These are phyloP conservation scores for Colletotrichum lentis DNA, from an alignment of 2,329 filamentous ascomycete species.

Conservation along the genomic window DNA sequence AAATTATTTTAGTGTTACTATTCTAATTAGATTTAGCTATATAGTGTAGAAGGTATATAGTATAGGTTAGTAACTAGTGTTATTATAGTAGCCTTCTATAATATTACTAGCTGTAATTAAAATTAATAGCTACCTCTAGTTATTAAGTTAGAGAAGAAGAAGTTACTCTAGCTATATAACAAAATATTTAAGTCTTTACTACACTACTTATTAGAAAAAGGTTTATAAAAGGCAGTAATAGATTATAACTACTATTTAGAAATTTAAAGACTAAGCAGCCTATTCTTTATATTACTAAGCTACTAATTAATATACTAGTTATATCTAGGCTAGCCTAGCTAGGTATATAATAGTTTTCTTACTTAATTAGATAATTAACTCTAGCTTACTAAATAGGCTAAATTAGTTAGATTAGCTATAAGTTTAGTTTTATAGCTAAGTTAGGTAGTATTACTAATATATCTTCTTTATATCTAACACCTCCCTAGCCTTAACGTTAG, in stretches of 20 bases:
- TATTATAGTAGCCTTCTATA: no score
- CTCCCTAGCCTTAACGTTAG: no score
- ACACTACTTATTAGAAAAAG: no score
- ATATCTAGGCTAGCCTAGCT: constrained; percentile 2
- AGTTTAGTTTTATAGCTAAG: no score
- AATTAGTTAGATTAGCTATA: no score
- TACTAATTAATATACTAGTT: not conserved
- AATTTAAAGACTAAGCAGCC: not conserved
- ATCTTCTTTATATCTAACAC: no score
- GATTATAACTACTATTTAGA: not conserved
- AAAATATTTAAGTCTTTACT: no score
- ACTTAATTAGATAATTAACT: no score
- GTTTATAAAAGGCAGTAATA: no score
- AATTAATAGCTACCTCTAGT: not conserved
- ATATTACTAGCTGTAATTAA: no score
- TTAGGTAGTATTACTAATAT: no score
- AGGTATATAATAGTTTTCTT: constrained; percentile 1
- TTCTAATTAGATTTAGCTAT: not conserved
- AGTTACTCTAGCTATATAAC: not conserved
- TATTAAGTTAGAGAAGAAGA: not conserved
- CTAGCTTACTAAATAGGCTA: no score
- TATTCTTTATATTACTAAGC: not conserved
- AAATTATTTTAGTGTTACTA: not conserved
- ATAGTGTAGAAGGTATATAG: not conserved
- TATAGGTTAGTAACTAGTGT: not conserved